Conservation (phyloP, 441 rosid genomes). For the Populus trichocarpa region DNA sequence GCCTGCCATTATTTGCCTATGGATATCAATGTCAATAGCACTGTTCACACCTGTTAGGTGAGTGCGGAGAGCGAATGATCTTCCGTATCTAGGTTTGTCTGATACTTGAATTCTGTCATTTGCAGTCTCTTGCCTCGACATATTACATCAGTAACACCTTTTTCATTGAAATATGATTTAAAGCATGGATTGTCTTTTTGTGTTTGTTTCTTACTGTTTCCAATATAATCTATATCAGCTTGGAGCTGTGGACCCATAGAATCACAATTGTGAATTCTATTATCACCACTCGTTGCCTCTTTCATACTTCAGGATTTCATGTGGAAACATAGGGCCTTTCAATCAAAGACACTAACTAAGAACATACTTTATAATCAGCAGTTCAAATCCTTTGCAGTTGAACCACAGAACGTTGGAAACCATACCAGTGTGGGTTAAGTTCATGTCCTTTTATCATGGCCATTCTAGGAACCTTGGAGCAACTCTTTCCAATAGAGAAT, state of each 20-base stretch:
- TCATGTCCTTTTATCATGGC: too few species aligned
- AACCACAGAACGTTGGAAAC: neutral
- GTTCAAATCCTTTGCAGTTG: neutral
- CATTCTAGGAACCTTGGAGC: neutral
- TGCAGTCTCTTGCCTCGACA: neutral
- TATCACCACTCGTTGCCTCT: neutral
- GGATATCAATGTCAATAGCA: neutral
- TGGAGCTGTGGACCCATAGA: neutral
- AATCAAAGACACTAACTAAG: neutral
- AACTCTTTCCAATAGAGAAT: neutral
- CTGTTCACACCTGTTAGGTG: neutral
- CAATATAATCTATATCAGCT: neutral
- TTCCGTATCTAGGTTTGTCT: neutral
- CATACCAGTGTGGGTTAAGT: neutral
- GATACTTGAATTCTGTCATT: neutral
- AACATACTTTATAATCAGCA: neutral
- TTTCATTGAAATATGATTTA: conserved; percentile 3
- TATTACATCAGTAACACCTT: conserved; percentile 12
- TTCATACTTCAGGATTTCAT: neutral
- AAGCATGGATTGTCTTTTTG: neutral
- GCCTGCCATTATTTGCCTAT: neutral
- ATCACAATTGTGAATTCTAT: neutral
- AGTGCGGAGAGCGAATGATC: neutral
- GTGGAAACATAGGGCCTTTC: neutral
- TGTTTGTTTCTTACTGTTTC: neutral